Conservation (phyloP, 2,329 filamentous ascomycete species). For the Neonectria coccinea region DNA sequence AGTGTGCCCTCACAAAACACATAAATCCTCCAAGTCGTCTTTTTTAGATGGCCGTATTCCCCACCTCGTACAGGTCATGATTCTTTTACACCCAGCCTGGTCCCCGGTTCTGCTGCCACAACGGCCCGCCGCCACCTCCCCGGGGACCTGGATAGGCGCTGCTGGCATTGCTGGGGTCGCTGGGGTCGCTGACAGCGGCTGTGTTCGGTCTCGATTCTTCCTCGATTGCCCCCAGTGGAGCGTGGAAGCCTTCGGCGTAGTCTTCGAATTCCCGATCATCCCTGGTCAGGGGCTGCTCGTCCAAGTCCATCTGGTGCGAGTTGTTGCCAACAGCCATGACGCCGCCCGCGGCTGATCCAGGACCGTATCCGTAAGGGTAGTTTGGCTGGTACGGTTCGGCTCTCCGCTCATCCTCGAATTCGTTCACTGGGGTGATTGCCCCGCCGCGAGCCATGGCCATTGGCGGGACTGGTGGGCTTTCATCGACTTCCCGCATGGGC, state of each 20-base stretch:
- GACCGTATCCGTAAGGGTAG: constrained; percentile 33
- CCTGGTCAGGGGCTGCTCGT: constrained; percentile 56
- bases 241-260: constrained; percentile 57
- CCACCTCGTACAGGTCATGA: constrained; percentile 49
- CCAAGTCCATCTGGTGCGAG: constrained; percentile 44
- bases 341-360: constrained; percentile 25
- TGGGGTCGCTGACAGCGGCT: constrained; percentile 32
- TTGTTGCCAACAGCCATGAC: constrained; percentile 40
- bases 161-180: constrained; percentile 31
- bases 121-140: constrained; percentile 52
- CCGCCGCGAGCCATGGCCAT: constrained; percentile 37
- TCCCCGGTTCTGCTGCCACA: constrained; percentile 67
- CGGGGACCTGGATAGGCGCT: constrained; percentile 40
- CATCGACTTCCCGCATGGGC: constrained; percentile 44
- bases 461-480: constrained; percentile 33
- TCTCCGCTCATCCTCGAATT: constrained; percentile 29
- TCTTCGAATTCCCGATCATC: constrained; percentile 55
- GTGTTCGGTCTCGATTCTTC: constrained; percentile 46
- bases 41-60: constrained; percentile 19
- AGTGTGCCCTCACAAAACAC: constrained; percentile 1
- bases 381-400: constrained; percentile 37
- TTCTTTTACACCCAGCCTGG: constrained; percentile 61
- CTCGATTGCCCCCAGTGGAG: constrained; percentile 53
- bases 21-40: constrained; percentile 6
- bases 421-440: constrained; percentile 33